Evolutionary conservation across 208 protist genomes (phyloP).

Genomic region (Leishmania turanica): DNA sequence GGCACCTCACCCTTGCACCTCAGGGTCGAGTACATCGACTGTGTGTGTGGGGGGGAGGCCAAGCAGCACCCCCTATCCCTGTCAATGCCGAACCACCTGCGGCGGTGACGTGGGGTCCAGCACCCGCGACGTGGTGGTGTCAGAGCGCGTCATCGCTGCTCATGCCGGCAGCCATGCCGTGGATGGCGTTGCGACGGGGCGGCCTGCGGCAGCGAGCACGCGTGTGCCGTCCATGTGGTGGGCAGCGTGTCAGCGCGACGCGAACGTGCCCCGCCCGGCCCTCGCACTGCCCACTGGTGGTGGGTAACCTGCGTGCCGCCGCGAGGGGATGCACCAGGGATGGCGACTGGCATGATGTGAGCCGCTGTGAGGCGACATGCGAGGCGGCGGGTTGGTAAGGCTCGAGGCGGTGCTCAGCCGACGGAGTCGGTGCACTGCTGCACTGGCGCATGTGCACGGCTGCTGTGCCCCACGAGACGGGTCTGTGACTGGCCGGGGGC

Average conservation of each 20-base stretch:
- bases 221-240: background rate
- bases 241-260: background rate
- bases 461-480: background rate
- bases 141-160: background rate
- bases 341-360: background rate
- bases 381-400: too few species aligned
- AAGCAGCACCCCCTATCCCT: background rate
- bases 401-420: background rate
- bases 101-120: background rate
- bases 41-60: background rate
- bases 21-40: background rate
- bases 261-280: background rate
- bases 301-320: too few species aligned
- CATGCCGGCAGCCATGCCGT: background rate
- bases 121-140: background rate
- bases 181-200: conserved; percentile 1
- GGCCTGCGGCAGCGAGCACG: background rate
- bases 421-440: background rate
- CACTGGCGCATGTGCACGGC: background rate
- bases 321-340: background rate
- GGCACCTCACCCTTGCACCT: background rate
- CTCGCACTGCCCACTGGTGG: background rate
- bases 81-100: background rate
- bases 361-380: background rate
- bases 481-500: background rate